phyloP scores from a whole-genome alignment of 2,329 filamentous ascomycete species.

The Colletotrichum sp. region DNA sequence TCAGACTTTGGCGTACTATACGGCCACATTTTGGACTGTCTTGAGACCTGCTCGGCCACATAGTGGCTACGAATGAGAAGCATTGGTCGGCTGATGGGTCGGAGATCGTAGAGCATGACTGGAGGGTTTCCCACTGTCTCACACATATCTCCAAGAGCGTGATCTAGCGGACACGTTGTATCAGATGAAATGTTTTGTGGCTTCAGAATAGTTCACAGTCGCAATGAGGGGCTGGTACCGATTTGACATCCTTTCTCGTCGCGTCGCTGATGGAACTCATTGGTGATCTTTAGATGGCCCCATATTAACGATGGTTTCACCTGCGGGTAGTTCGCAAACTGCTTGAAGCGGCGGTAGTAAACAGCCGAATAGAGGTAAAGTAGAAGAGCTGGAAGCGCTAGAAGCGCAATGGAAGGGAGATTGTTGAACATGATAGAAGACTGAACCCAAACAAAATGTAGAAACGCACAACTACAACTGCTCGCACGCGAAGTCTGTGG shows the following conservation, averaged over 20 bases:
- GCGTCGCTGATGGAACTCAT: background rate
- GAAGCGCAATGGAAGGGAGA: background rate
- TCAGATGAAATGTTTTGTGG: background rate
- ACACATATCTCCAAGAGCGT: slow-evolving; percentile 30
- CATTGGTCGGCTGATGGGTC: slow-evolving; percentile 37
- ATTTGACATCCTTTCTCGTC: background rate
- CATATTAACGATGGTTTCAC: slow-evolving; percentile 13
- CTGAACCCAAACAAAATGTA: background rate
- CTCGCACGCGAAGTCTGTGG: too few relatives aligned
- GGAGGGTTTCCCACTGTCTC: slow-evolving; percentile 35
- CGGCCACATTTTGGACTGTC: slow-evolving; percentile 32
- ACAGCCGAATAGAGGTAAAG: slow-evolving; percentile 5
- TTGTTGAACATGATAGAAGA: background rate
- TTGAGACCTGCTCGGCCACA: slow-evolving; percentile 42
- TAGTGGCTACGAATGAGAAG: slow-evolving; percentile 35
- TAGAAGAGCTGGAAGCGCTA: background rate
- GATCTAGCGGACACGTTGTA: slow-evolving; percentile 16
- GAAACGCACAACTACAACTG: background rate
- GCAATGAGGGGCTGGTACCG: background rate
- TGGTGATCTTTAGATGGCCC: slow-evolving; percentile 14
- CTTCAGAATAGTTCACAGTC: background rate
- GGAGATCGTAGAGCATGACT: slow-evolving; percentile 37
- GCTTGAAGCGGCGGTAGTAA: slow-evolving; percentile 14
- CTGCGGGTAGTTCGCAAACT: slow-evolving; percentile 12
- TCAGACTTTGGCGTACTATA: slow-evolving; percentile 37